Evolutionary conservation across 1,284 basidiomycete genomes (phyloP).

Genomic region (Coriolopsis trogii): DNA sequence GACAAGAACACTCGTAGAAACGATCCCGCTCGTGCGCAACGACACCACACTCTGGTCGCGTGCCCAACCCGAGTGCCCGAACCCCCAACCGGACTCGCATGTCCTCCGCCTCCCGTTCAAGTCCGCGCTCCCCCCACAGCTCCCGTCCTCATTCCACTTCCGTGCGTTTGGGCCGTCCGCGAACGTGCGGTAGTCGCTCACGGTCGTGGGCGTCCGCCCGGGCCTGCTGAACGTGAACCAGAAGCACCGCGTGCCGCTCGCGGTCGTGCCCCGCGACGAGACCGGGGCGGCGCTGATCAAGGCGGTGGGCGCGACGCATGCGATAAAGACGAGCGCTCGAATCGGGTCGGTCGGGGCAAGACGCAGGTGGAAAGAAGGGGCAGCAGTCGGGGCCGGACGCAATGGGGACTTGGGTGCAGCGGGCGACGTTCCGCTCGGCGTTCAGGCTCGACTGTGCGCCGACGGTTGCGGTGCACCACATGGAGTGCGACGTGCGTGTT

Average conservation of each 20-base stretch:
- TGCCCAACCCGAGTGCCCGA: slow-evolving; percentile 11
- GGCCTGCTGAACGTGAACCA: slow-evolving; percentile 18
- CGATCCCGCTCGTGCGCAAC: slow-evolving; percentile 12
- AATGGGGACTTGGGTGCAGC: slow-evolving; percentile 9
- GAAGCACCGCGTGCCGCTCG: slow-evolving; percentile 15
- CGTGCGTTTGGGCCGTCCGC: background rate
- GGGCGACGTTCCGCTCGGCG: background rate
- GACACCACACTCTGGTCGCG: slow-evolving; percentile 24
- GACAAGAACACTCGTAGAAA: background rate
- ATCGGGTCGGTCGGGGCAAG: slow-evolving; percentile 1
- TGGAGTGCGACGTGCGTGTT: background rate
- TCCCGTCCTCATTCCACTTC: slow-evolving; percentile 29
- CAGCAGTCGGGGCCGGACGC: background rate
- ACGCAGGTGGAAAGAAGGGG: background rate
- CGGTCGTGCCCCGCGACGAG: slow-evolving; percentile 23
- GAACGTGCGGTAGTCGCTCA: slow-evolving; percentile 20
- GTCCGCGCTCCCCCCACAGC: slow-evolving; percentile 21
- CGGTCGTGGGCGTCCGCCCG: slow-evolving; percentile 24
- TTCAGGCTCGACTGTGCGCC: background rate
- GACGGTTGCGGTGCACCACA: background rate
- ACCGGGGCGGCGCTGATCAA: slow-evolving; percentile 9
- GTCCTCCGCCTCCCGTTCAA: slow-evolving; percentile 26
- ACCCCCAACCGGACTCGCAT: slow-evolving; percentile 22
- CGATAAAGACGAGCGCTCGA: background rate
- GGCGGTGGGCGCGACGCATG: background rate